A percentile compares a stretch with the other conserved stretches of the same genome.
Conservation (phyloP, 352 stramenopile species). For the Globisporangium paddicum region DNA sequence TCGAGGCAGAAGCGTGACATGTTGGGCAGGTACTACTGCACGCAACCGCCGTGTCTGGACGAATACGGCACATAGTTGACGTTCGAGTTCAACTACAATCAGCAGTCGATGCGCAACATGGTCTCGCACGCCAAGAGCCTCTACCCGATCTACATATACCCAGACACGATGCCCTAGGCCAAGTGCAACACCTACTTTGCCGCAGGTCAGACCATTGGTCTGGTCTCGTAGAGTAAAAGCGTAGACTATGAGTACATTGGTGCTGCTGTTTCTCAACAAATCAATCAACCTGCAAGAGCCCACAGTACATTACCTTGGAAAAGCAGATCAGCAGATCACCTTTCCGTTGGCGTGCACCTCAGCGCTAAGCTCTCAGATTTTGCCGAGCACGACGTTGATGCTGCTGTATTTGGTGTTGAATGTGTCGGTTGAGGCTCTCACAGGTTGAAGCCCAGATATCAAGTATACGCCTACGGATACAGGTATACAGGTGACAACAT, state of each 20-base stretch:
- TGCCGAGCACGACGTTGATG: too few species aligned
- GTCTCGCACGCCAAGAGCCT: constrained; percentile 42
- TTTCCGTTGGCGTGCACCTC: constrained; percentile 97
- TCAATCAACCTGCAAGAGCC: background rate
- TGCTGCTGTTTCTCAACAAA: background rate
- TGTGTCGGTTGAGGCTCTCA: too few species aligned
- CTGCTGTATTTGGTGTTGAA: too few species aligned
- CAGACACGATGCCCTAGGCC: constrained; percentile 54
- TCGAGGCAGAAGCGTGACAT: constrained; percentile 91
- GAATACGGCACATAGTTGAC: constrained; percentile 48
- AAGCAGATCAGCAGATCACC: background rate
- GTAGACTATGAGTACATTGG: background rate
- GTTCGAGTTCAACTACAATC: constrained; percentile 83
- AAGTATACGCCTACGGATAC: too few species aligned
- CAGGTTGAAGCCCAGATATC: too few species aligned
- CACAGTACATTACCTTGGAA: too few species aligned
- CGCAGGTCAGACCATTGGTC: constrained; percentile 32
- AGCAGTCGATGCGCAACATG: constrained; percentile 64
- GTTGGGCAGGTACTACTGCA: constrained; percentile 90
- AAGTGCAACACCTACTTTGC: constrained; percentile 54
- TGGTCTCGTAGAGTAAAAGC: constrained; percentile 11
- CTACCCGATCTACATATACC: constrained; percentile 80
- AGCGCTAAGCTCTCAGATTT: constrained; percentile 95
- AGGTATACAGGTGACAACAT: too few species aligned
- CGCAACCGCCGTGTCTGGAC: constrained; percentile 69